Percentiles rank a stretch among this genome's conserved stretches.
These are phyloP conservation scores for Pyrus communis DNA, from an alignment of 306 rosid genomes.

Conservation along the genomic window DNA sequence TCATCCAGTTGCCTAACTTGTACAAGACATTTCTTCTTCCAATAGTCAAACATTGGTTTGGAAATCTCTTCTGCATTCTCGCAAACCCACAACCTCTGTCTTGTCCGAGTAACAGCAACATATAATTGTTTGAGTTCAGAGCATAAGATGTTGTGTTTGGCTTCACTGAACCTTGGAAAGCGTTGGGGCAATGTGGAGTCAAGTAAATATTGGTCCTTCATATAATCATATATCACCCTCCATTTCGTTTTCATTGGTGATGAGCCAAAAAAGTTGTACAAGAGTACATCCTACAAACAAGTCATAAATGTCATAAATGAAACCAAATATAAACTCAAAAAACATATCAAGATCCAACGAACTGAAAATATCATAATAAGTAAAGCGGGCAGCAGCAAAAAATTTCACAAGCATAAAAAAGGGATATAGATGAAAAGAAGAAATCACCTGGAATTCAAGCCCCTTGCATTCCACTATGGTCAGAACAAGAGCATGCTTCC, in stretches of 20 bases:
- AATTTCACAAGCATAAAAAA: not conserved
- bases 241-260: constrained; percentile 54
- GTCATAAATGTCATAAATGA: not conserved
- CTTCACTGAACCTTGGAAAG: constrained; percentile 33
- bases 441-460: constrained; percentile 70
- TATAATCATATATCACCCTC: constrained; percentile 66
- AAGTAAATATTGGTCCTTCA: constrained; percentile 52
- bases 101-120: constrained; percentile 70
- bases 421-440: not conserved
- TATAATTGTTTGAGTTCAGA: constrained; percentile 68
- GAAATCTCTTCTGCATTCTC: constrained; percentile 34
- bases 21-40: constrained; percentile 16
- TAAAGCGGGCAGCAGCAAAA: too few relatives aligned
- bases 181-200: constrained; percentile 18
- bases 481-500: constrained; percentile 69
- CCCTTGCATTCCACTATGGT: constrained; percentile 77
- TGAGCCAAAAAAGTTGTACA: constrained; percentile 64
- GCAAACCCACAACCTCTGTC: constrained; percentile 71
- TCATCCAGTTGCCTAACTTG: constrained; percentile 56
- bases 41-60: not conserved
- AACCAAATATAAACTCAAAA: not conserved
- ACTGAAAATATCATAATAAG: too few relatives aligned
- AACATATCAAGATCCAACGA: not conserved
- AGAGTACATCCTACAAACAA: constrained; percentile 53
- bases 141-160: constrained; percentile 61